Conservation (phyloP, 306 rosid genomes). For the Senna tora region DNA sequence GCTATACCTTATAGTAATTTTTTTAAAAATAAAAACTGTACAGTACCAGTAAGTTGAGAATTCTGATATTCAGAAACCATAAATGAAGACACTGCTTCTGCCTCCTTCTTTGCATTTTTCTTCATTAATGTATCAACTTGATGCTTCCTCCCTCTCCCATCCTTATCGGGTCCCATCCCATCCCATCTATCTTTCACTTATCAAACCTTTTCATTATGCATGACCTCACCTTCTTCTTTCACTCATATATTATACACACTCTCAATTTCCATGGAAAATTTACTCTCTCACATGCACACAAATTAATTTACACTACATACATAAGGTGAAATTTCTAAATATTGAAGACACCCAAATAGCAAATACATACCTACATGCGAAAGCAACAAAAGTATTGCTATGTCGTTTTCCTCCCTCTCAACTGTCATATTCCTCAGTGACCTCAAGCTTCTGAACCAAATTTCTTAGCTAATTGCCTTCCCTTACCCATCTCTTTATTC, state of each 20-base stretch:
- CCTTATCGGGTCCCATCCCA: constrained; percentile 37
- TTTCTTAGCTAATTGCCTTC: not conserved
- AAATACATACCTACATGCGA: not conserved
- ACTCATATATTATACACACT: too few species aligned
- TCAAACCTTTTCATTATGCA: constrained; percentile 36
- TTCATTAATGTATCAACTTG: constrained; percentile 42
- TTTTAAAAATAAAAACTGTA: too few species aligned
- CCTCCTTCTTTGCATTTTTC: not conserved
- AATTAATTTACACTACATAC: too few species aligned
- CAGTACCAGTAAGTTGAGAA: too few species aligned
- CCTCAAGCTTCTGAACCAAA: not conserved
- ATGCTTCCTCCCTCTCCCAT: constrained; percentile 23
- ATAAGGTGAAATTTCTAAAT: too few species aligned
- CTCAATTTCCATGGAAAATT: too few species aligned
- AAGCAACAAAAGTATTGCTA: not conserved
- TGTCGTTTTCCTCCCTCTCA: constrained; percentile 23
- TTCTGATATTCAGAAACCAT: not conserved
- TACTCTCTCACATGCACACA: too few species aligned
- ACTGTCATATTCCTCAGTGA: constrained; percentile 1
- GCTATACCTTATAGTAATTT: too few species aligned
- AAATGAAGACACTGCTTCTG: not conserved
- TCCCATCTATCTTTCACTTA: too few species aligned
- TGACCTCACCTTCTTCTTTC: not conserved
- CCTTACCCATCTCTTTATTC: not conserved
- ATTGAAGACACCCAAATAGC: not conserved